Evolutionary conservation across 1,139 yeast genomes (phyloP), one percentile per base, ranked within the genome.

Genomic region (Candida dubliniensis): DNA sequence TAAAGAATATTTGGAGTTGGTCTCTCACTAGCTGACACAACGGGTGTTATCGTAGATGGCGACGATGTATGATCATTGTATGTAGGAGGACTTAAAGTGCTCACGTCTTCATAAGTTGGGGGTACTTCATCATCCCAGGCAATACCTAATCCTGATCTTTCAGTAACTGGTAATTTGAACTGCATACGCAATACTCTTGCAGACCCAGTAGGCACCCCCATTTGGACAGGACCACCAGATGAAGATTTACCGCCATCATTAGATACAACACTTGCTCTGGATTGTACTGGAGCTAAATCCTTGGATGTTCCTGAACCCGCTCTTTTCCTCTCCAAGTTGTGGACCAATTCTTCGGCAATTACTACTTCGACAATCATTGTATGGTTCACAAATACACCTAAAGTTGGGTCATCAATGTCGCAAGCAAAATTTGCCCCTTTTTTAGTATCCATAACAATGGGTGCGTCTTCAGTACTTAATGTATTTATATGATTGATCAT

Each of bases 91-190:
- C 95, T 81, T 38, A 87, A 71, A 0, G 95, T 81, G 29, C 82
- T 72, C 14, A 91, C 91, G 56, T 89, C 93, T 42, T 81, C 89
- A 58, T 95, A 93, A 18, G 89, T 87, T 1, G 99, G 99, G 1
- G 99, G 99, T 14, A 93, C 98, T 63, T 93, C 99, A 60, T 91
- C 98, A 64, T 93, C 98, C 99, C 99, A 93, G 0, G 98, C 87
- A 31, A 93, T 88, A 4, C 99, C 99, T 39, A 93, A 73, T 0
- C 99, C 99, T 0, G 96, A 85, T 46, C 98, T 74, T 61, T 91
- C 98, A 1, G 96, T 87, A 25, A 93, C 65, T 9, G 74, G 74
- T 13, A 93, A 58, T 53, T 86, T 85, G 64, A 93, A 93, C 63
- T 91, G 97, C 98, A 93, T 93, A 53, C 99, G 71, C 47, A 93